A percentile compares a stretch with the other conserved stretches of the same genome.
Conservation (phyloP, 331 rosid species). For the Rosa hybrid region DNA sequence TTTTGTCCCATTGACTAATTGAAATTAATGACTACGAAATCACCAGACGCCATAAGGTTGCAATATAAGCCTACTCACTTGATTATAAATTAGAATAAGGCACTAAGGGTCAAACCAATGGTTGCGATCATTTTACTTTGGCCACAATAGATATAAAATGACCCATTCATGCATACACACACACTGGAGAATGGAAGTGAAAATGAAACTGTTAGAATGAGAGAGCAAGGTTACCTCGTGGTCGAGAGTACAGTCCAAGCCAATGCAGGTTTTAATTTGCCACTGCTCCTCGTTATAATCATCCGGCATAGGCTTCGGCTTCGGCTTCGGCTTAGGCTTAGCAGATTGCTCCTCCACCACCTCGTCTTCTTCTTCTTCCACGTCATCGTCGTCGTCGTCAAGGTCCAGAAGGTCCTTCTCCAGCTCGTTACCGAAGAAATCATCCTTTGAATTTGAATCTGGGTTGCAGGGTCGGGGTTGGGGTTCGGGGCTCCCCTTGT, state of each 20-base stretch:
- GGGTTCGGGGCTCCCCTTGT: slow-evolving; percentile 31
- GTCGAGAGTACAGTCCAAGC: slow-evolving; percentile 83
- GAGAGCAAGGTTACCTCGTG: slow-evolving; percentile 53
- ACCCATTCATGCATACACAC: background rate
- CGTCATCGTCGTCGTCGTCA: slow-evolving; percentile 36
- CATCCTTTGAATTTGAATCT: background rate
- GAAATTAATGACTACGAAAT: background rate
- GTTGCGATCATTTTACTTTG: background rate
- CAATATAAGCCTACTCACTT: background rate
- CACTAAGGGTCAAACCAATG: background rate
- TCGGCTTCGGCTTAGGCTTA: slow-evolving; percentile 15
- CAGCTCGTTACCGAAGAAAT: slow-evolving; percentile 27
- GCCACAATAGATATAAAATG: too few relatives aligned
- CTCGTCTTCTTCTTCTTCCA: slow-evolving; percentile 22
- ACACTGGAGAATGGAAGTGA: too few relatives aligned
- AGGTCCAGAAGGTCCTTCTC: slow-evolving; percentile 56
- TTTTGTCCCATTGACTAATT: too few relatives aligned
- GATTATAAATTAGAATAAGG: background rate
- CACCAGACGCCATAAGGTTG: background rate
- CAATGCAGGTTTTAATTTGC: slow-evolving; percentile 75
- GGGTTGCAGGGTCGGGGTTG: slow-evolving; percentile 4
- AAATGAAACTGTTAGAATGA: background rate
- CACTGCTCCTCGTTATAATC: slow-evolving; percentile 82
- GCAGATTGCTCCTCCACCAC: background rate
- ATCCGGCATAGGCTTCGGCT: slow-evolving; percentile 35